A percentile compares a stretch with the other conserved stretches of the same genome.
Evolutionary conservation across 345 rosid genomes (phyloP).

Genomic region (Salix arbutifolia): DNA sequence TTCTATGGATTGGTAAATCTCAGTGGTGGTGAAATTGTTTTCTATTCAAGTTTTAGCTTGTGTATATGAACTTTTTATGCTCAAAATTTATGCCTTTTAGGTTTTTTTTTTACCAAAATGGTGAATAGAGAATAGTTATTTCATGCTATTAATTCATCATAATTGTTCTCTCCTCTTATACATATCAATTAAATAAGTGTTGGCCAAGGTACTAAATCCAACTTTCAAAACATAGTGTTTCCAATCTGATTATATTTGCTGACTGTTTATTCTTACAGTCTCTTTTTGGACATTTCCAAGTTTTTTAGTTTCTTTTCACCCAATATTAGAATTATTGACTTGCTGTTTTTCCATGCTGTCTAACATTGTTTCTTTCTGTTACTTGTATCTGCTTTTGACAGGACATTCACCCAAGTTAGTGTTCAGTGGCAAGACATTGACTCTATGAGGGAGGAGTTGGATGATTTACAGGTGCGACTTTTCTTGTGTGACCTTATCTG

Average conservation of each 20-base stretch:
- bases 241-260: neutral
- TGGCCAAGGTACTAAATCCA: neutral
- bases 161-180: neutral
- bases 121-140: neutral
- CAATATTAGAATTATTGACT: neutral
- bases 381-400: constrained; percentile 21
- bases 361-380: neutral
- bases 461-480: constrained; percentile 75
- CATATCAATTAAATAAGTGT: neutral
- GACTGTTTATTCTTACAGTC: neutral
- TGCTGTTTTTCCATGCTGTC: neutral
- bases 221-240: neutral
- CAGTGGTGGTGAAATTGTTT: neutral
- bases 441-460: constrained; percentile 96
- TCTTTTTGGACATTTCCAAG: neutral
- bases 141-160: neutral
- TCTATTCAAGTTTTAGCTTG: neutral
- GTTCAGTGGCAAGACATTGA: constrained; percentile 98
- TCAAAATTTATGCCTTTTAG: neutral
- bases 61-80: neutral
- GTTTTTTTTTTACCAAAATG: neutral
- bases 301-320: neutral
- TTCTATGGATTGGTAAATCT: neutral
- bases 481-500: neutral
- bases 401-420: constrained; percentile 99